Evolutionary conservation across 768 basidiomycete species (phyloP).

Genomic region (Collybiopsis confluens): DNA sequence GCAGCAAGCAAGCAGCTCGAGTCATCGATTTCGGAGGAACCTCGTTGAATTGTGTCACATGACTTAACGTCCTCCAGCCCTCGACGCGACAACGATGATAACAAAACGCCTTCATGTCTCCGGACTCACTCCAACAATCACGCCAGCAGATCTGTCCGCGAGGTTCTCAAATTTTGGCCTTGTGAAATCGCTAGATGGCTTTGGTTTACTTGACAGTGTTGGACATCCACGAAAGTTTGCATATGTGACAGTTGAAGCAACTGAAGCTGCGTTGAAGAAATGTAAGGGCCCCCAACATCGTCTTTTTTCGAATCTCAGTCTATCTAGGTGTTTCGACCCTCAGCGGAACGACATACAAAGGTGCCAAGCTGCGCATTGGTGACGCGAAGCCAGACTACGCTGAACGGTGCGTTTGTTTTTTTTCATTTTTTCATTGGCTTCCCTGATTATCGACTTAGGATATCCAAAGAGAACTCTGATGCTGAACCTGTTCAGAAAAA

Average conservation of each 20-base stretch:
- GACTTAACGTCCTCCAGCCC: too few species aligned
- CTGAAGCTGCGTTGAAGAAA: slow-evolving; percentile 51
- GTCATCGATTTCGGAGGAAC: too few species aligned
- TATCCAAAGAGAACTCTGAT: slow-evolving; percentile 30
- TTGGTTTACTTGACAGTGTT: slow-evolving; percentile 58
- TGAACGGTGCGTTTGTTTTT: slow-evolving; percentile 45
- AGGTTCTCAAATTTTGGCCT: slow-evolving; percentile 65
- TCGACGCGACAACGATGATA: slow-evolving; percentile 13
- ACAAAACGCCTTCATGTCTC: slow-evolving; percentile 71
- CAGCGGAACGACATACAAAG: slow-evolving; percentile 70
- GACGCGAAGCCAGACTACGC: slow-evolving; percentile 77
- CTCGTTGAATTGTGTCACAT: too few species aligned
- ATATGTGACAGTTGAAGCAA: slow-evolving; percentile 68
- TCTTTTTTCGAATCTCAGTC: background rate
- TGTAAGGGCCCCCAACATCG: slow-evolving; percentile 44
- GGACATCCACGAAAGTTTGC: slow-evolving; percentile 70
- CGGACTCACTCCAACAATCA: slow-evolving; percentile 67
- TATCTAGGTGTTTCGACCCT: background rate
- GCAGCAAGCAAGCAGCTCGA: background rate
- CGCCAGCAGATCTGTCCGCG: slow-evolving; percentile 48
- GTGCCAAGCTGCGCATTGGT: slow-evolving; percentile 76
- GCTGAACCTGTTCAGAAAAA: slow-evolving; percentile 41
- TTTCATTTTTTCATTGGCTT: slow-evolving; percentile 9
- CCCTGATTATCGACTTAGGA: slow-evolving; percentile 21
- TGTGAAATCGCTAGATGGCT: slow-evolving; percentile 65